Evolutionary conservation across 306 rosid genomes (phyloP).

Genomic region (Pueraria montana): DNA sequence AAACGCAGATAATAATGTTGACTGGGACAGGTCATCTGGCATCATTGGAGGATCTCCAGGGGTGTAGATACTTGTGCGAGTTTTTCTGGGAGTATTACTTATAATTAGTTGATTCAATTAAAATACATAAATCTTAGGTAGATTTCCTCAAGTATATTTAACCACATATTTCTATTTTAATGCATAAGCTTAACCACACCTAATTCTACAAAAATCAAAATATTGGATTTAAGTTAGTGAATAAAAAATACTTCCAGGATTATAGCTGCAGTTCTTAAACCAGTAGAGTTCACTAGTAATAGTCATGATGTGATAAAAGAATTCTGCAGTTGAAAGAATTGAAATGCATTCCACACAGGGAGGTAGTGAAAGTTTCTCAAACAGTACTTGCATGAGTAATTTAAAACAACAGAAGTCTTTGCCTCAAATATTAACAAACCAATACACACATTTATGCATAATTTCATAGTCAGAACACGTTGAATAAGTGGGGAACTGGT

Average conservation of each 20-base stretch:
- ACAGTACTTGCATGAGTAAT: slow-evolving; percentile 26
- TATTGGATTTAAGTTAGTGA: neutral
- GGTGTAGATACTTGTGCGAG: slow-evolving; percentile 88
- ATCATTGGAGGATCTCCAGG: slow-evolving; percentile 87
- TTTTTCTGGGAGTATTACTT: slow-evolving; percentile 65
- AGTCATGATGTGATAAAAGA: neutral
- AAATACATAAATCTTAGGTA: slow-evolving; percentile 39
- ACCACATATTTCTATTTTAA: slow-evolving; percentile 33
- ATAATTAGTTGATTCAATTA: slow-evolving; percentile 44
- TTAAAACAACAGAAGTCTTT: slow-evolving; percentile 1
- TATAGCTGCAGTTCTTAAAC: slow-evolving; percentile 30
- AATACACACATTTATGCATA: slow-evolving; percentile 24
- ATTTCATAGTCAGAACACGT: neutral
- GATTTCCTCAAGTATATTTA: slow-evolving; percentile 8
- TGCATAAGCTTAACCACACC: neutral
- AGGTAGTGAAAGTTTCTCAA: neutral
- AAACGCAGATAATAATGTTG: slow-evolving; percentile 71
- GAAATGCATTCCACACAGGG: slow-evolving; percentile 15
- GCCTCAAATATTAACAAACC: slow-evolving; percentile 30
- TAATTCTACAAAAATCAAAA: neutral
- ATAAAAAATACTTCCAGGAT: slow-evolving; percentile 13
- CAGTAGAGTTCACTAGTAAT: slow-evolving; percentile 25
- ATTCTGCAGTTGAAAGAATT: too few species aligned
- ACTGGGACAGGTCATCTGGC: slow-evolving; percentile 71
- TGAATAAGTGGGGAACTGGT: neutral